These are phyloP conservation scores for Quercus ilex DNA, from an alignment of 306 rosid genomes.

Conservation along the genomic window DNA sequence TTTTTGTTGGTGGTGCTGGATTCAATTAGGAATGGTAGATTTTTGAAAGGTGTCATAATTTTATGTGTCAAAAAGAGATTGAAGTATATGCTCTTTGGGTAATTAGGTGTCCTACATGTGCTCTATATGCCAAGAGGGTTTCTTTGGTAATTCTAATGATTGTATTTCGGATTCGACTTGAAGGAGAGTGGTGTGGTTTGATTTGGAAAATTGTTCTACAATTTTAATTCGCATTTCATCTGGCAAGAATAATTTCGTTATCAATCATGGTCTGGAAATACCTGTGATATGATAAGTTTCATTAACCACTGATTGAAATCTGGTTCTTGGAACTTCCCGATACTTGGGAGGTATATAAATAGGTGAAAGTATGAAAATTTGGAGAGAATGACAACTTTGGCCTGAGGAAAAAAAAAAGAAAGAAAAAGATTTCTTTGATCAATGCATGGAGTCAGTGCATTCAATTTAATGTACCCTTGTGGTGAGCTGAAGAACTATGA, in stretches of 20 bases:
- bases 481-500: background rate
- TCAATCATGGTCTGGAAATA: background rate
- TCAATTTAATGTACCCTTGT: background rate
- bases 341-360: background rate
- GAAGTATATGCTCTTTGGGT: background rate
- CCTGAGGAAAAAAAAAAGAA: background rate
- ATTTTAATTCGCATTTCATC: background rate
- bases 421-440: background rate
- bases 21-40: background rate
- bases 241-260: background rate
- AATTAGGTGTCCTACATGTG: background rate
- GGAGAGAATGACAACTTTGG: background rate
- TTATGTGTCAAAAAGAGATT: too few species aligned
- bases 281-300: background rate
- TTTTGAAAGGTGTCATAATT: background rate
- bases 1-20: background rate
- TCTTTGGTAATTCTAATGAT: background rate
- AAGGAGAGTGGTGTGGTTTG: conserved; percentile 6
- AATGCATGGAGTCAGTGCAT: background rate
- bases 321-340: background rate
- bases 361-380: background rate
- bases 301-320: background rate
- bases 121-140: background rate
- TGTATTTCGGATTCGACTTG: conserved; percentile 7
- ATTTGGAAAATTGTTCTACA: background rate